Conservation (phyloP, 768 basidiomycete species). For the Trametopsis cervina region DNA sequence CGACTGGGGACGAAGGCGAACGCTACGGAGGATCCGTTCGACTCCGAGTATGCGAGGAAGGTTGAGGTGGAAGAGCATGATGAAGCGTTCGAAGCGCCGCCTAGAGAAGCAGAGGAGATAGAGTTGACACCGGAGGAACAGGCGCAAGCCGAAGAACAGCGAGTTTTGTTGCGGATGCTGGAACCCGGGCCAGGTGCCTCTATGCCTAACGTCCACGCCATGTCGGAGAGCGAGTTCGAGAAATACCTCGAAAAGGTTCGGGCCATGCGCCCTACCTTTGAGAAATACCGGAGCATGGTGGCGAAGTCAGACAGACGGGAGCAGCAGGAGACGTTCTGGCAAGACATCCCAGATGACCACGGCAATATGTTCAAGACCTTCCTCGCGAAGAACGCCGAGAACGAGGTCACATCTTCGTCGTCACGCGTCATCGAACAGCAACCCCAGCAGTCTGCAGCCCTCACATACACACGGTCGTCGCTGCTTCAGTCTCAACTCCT, state of each 20-base stretch:
- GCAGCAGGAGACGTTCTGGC: constrained; percentile 3
- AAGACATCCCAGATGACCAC: not conserved
- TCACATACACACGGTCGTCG: constrained; percentile 52
- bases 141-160: not conserved
- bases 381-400: constrained; percentile 28
- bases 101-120: constrained; percentile 2
- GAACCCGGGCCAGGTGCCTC: not conserved
- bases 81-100: constrained; percentile 3
- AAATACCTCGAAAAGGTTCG: constrained; percentile 56
- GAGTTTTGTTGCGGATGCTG: constrained; percentile 3
- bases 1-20: constrained; percentile 30
- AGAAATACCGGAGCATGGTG: constrained; percentile 32
- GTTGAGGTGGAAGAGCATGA: constrained; percentile 2
- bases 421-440: constrained; percentile 47
- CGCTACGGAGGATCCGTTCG: constrained; percentile 26
- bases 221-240: constrained; percentile 52
- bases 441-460: constrained; percentile 58
- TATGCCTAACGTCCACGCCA: constrained; percentile 47
- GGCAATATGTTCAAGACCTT: constrained; percentile 22
- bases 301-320: not conserved
- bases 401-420: constrained; percentile 16
- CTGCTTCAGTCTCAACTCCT: constrained; percentile 46
- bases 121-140: not conserved
- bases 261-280: constrained; percentile 47
- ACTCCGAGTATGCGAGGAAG: constrained; percentile 36